phyloP scores from a whole-genome alignment of 225 moss, liverwort and hornwort genomes.

The Climacium dendroides region DNA sequence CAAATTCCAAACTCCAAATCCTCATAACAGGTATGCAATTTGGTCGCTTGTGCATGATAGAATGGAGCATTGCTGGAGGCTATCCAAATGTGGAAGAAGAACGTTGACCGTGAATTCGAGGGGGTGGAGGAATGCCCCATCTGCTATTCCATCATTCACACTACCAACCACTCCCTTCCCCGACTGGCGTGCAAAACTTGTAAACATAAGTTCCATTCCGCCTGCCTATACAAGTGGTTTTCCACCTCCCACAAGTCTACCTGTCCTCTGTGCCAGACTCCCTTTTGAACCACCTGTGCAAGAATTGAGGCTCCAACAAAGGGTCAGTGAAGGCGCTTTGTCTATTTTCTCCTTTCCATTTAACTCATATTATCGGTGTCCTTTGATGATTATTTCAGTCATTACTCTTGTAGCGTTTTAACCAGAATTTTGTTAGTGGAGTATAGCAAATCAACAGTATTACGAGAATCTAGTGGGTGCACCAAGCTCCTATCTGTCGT shows the following conservation, averaged over 20 bases:
- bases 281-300: slow-evolving; percentile 35
- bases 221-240: slow-evolving; percentile 98
- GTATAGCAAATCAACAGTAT: not conserved
- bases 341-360: not conserved
- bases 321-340: not conserved
- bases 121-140: slow-evolving; percentile 98
- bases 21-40: not conserved
- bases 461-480: not conserved
- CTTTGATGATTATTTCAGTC: not conserved
- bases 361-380: not conserved
- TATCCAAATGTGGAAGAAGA: slow-evolving; percentile 92
- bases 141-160: slow-evolving; percentile 98
- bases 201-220: slow-evolving; percentile 89
- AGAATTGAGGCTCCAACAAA: not conserved
- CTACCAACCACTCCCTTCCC: slow-evolving; percentile 76
- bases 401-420: not conserved
- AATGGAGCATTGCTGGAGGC: slow-evolving; percentile 93
- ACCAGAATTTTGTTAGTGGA: slow-evolving; percentile 3
- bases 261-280: slow-evolving; percentile 96
- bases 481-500: not conserved
- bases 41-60: slow-evolving; percentile 20
- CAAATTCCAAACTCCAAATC: not conserved
- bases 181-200: slow-evolving; percentile 89
- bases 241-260: slow-evolving; percentile 91
- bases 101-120: slow-evolving; percentile 92